Base-by-base conservation (phyloP, 352 stramenopile species). In the Thalassiosira exigua region DNA sequence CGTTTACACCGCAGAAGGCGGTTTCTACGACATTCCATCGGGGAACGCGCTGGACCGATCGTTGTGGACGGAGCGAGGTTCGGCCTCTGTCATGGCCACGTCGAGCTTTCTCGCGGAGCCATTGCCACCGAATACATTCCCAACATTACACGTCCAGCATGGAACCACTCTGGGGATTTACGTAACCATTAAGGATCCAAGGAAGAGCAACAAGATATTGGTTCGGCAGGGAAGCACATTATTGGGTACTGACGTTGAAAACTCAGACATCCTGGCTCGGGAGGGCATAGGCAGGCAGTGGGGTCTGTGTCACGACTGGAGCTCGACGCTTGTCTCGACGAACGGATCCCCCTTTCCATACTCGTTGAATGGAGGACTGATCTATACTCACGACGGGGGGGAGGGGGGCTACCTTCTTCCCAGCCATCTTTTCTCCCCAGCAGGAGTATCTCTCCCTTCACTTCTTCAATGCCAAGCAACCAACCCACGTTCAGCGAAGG, bases 221-320 rank as follows among this genome's bases (percentile, higher is more conserved):
- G 26, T 30, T 12, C 2, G 44, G 21, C 26, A 2, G 14, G 27
- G n/a, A 36, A 21, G 7, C 2, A 60, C 4, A 1, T 59, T 60
- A 17, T 4, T 51, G 30, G n/a, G 32, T 21, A 4, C 5, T 19
- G 54, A 64, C n/a, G 60, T 80, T 30, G 19, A 56, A 29, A 57
- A 74, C 51, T 22, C 21, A 41, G 26, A 80, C 29, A 24, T 80
- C 5, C 0, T 26, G 3, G 56, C 70, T 9, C 46, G 27, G 3
- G 22, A 69, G 17, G 71, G 71, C n/a, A 2, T 71, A 0, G 42
- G 56, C 9, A 62, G 64, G 17, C 71, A 80, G 48, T 74, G 54
- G 52, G 30, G 72, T 56, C 29, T 29, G 0, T 79, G 69, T 36
- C 11, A 50, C 3, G 17, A 1, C 29, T 79, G 69, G 69, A 60